Evolutionary conservation across 306 rosid species (phyloP).

Genomic region (cucumber (Cucumis sativus)): DNA sequence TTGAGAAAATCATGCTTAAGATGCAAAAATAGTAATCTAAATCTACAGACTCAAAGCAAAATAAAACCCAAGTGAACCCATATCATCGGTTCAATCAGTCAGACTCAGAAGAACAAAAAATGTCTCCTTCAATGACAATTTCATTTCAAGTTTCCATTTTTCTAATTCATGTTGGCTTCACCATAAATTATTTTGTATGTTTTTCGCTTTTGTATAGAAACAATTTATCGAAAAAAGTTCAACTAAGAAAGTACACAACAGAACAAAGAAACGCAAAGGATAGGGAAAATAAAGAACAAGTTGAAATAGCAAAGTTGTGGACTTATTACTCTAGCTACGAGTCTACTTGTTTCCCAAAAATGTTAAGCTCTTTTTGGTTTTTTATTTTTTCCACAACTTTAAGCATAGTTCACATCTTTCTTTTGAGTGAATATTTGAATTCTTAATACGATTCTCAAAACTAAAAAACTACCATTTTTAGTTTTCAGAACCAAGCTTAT

Average conservation of each 20-base stretch:
- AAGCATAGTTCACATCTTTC: too few relatives aligned
- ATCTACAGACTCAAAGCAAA: not conserved
- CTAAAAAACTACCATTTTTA: too few relatives aligned
- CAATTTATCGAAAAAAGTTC: not conserved
- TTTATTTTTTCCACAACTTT: too few relatives aligned
- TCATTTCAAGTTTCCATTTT: not conserved
- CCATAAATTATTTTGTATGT: not conserved
- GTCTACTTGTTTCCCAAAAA: not conserved
- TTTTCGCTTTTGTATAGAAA: not conserved
- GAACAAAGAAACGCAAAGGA: too few relatives aligned
- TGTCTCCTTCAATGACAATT: not conserved
- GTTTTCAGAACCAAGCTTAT: too few relatives aligned
- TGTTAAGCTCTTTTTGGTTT: too few relatives aligned
- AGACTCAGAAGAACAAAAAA: not conserved
- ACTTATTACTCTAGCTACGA: slow-evolving; percentile 4
- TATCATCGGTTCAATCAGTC: not conserved
- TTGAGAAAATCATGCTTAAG: not conserved
- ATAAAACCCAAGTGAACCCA: not conserved
- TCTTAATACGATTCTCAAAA: too few relatives aligned
- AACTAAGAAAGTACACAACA: too few relatives aligned
- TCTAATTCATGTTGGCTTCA: not conserved
- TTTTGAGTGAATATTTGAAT: too few relatives aligned
- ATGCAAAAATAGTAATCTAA: not conserved
- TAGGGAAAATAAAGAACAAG: not conserved
- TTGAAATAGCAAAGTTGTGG: not conserved